Conservation (phyloP, 805 yeast genomes). For the Saturnispora besseyi region DNA sequence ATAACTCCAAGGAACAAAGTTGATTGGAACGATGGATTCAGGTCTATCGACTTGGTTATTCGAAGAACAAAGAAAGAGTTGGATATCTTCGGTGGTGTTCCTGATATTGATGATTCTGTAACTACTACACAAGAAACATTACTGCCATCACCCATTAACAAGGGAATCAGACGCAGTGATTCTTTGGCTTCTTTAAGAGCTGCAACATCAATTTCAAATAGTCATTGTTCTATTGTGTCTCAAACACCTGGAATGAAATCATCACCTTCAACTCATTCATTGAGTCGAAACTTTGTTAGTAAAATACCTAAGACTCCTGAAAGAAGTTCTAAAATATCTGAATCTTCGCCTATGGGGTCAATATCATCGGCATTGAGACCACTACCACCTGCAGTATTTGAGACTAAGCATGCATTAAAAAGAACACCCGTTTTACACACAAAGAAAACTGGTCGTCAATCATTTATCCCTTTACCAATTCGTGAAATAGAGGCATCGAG, state of each 20-base stretch:
- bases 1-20: not conserved
- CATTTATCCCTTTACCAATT: conserved; percentile 4
- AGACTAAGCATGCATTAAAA: not conserved
- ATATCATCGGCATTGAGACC: not conserved
- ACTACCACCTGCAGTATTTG: not conserved
- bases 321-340: not conserved
- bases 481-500: not conserved
- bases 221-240: no score
- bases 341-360: not conserved
- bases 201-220: not conserved
- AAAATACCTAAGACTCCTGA: conserved; percentile 1
- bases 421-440: not conserved
- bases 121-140: not conserved
- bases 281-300: not conserved
- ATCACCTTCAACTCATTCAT: not conserved
- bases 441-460: not conserved
- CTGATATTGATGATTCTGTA: conserved; percentile 1
- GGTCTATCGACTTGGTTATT: not conserved
- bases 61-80: not conserved
- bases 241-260: not conserved
- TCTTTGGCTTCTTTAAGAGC: not conserved
- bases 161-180: not conserved
- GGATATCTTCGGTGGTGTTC: conserved; percentile 5
- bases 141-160: not conserved
- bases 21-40: not conserved